A percentile compares a stretch with the other conserved stretches of the same genome.
phyloP scores from a whole-genome alignment of 352 stramenopile species.

The Phytophthora nicotianae region DNA sequence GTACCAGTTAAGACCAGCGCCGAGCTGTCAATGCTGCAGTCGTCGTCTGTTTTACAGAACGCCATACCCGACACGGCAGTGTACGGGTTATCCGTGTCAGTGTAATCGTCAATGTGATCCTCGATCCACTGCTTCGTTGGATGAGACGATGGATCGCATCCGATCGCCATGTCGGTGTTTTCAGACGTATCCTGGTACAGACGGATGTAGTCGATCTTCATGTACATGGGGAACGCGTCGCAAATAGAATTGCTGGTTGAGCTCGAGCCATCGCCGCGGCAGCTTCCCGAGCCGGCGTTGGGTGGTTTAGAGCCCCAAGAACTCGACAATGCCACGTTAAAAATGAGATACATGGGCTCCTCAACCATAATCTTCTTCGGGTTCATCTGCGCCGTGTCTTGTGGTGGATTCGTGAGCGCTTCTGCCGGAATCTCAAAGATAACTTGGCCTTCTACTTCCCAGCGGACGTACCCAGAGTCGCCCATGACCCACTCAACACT shows the following conservation, averaged over 20 bases:
- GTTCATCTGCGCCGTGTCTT: slow-evolving; percentile 37
- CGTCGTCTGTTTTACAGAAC: slow-evolving; percentile 44
- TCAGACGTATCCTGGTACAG: slow-evolving; percentile 52
- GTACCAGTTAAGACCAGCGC: slow-evolving; percentile 22
- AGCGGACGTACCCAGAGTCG: slow-evolving; percentile 59
- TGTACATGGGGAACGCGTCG: slow-evolving; percentile 72
- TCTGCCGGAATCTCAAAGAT: slow-evolving; percentile 64
- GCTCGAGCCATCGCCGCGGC: slow-evolving; percentile 49
- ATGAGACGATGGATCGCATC: slow-evolving; percentile 59
- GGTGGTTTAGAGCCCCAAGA: slow-evolving; percentile 79
- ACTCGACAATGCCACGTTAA: slow-evolving; percentile 90
- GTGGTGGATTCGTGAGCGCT: slow-evolving; percentile 24
- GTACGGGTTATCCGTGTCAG: slow-evolving; percentile 33
- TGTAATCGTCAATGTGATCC: slow-evolving; percentile 63
- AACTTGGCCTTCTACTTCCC: slow-evolving; percentile 53
- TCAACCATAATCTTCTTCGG: slow-evolving; percentile 69
- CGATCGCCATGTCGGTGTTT: slow-evolving; percentile 53
- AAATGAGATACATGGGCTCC: slow-evolving; percentile 92
- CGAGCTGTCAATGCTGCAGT: slow-evolving; percentile 37
- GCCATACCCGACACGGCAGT: slow-evolving; percentile 42
- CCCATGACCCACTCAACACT: slow-evolving; percentile 53
- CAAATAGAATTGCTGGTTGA: slow-evolving; percentile 32
- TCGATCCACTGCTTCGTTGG: slow-evolving; percentile 67
- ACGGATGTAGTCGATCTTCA: no score
- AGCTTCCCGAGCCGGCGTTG: slow-evolving; percentile 45